Base-by-base conservation (phyloP, 2,329 filamentous ascomycete species). In the Mariannaea elegans region DNA sequence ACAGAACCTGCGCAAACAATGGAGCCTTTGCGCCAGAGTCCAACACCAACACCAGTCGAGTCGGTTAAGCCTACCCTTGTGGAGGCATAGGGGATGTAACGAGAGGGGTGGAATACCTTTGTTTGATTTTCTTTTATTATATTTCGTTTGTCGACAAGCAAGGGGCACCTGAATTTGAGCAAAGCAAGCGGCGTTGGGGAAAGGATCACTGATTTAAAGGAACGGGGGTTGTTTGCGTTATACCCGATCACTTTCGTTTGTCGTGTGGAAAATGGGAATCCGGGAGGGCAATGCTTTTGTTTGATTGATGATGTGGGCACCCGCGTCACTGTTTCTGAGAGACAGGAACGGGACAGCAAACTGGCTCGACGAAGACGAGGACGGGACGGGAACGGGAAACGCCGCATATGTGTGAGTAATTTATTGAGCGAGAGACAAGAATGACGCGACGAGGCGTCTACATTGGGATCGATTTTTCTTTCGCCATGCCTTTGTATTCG, bases 1-100 rank as follows among this genome's bases (percentile, higher is more conserved):
- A 66, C 69, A 38, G 76, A 81, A 64, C 68, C 73, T 24, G 56
- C 71, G 7, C 71, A 73, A 36, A 70, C 72, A 18, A 64, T 80
- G n/a, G 77, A 82, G 61, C 76, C 78, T 4, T 66, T 80, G 23
- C 73, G 75, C 52, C 75, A 75, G 60, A 77, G 74, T 41, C 75
- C 77, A n/a, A 74, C 69, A 45, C 74, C 69, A 16, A 65, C 59
- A 8, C 65, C 61, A 2, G 52, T 59, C 2, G 66, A 67, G 23
- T 61, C 67, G 16, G 29, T 3, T 16, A 71, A 74, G 45, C 66
- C 67, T 7, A 51, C 55, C 34, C 16, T 50, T 16, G 29, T 49
- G 38, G 66, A 69, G 34, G 58, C 21, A 59, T 67, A 64, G 61
- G 63, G 48, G 41, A 39, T 47, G 7, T 9, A 51, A 13, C 39